These are phyloP conservation scores for Boletellus sp. DNA, from an alignment of 1,284 basidiomycete genomes.

Conservation along the genomic window DNA sequence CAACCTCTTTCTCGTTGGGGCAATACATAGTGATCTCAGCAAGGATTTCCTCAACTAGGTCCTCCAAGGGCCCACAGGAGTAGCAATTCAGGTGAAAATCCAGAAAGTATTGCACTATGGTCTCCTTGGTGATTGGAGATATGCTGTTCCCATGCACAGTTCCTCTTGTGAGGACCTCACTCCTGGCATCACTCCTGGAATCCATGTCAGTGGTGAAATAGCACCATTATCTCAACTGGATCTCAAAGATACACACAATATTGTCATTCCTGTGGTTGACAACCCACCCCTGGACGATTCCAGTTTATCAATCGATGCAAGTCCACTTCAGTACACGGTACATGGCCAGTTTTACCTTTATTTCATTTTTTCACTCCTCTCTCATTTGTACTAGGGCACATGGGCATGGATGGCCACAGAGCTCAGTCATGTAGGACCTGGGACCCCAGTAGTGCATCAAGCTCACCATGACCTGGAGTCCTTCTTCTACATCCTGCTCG, in stretches of 20 bases:
- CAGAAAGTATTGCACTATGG: neutral
- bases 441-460: neutral
- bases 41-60: too few species aligned
- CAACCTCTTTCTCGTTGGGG: conserved; percentile 4
- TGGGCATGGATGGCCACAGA: conserved; percentile 14
- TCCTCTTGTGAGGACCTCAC: neutral
- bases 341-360: too few species aligned
- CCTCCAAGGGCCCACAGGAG: too few species aligned
- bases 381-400: too few species aligned
- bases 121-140: conserved; percentile 7
- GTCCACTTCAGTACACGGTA: conserved; percentile 1
- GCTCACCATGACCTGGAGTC: conserved; percentile 9
- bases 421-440: conserved; percentile 3
- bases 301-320: neutral
- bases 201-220: neutral
- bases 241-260: neutral
- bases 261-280: conserved; percentile 1
- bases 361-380: too few species aligned
- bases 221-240: neutral
- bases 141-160: neutral
- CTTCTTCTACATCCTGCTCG: conserved; percentile 10
- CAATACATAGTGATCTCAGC: too few species aligned
- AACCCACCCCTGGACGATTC: neutral
- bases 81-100: too few species aligned
- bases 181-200: neutral